phyloP scores from a whole-genome alignment of 2,329 filamentous ascomycete genomes.

The Podosphaera xanthii region DNA sequence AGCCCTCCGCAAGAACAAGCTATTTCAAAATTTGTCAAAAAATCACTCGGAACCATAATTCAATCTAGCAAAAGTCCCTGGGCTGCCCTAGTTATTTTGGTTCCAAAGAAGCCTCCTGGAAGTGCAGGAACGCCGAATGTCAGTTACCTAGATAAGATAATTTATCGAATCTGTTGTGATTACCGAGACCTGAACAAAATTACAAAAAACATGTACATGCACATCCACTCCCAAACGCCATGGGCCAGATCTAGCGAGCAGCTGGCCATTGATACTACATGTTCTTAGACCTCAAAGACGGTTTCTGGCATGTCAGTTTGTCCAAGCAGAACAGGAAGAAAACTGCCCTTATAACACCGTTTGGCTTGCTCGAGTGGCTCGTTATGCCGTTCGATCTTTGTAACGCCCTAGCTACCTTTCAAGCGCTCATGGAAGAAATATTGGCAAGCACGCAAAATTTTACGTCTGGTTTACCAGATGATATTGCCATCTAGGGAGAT shows the following conservation, averaged over 20 bases:
- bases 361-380: not conserved
- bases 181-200: not conserved
- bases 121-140: no score
- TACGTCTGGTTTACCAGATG: not conserved
- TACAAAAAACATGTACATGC: not conserved
- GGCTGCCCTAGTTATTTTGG: no score
- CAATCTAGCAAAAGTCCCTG: no score
- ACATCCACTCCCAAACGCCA: not conserved
- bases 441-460: not conserved
- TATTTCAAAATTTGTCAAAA: no score
- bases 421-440: not conserved
- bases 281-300: no score
- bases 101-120: no score
- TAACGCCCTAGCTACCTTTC: constrained; percentile 2
- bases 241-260: not conserved
- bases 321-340: not conserved
- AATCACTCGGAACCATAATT: no score
- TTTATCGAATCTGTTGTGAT: not conserved
- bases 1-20: no score
- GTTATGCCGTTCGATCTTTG: constrained; percentile 2
- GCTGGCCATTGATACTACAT: not conserved
- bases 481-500: not conserved
- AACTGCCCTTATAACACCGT: not conserved
- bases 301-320: not conserved
- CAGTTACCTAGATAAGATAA: not conserved